Conservation (phyloP, 495 filamentous ascomycete species). For the Mycothermus thermophilus region DNA sequence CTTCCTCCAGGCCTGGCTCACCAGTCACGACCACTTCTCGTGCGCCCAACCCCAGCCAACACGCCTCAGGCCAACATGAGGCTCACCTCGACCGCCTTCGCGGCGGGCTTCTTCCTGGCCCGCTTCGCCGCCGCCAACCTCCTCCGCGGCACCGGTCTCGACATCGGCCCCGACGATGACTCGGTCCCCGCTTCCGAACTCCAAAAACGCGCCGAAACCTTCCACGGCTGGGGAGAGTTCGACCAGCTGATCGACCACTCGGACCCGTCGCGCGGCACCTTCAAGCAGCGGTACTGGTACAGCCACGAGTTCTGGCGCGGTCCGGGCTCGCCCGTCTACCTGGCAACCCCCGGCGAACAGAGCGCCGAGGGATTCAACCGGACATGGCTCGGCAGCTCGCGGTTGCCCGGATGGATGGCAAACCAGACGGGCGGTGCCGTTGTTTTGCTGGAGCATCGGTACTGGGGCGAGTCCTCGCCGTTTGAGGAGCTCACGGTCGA, state of each 20-base stretch:
- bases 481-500: constrained; percentile 39
- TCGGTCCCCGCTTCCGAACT: constrained; percentile 2
- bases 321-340: constrained; percentile 25
- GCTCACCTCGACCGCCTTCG: constrained; percentile 3
- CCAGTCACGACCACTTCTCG: too few relatives aligned
- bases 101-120: constrained; percentile 5
- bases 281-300: constrained; percentile 24
- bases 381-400: constrained; percentile 25
- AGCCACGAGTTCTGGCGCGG: constrained; percentile 19
- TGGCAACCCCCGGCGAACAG: constrained; percentile 44
- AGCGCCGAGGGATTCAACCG: constrained; percentile 33
- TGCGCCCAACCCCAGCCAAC: too few relatives aligned
- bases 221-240: constrained; percentile 18
- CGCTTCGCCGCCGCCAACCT: constrained; percentile 4
- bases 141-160: constrained; percentile 8
- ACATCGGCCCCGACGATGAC: constrained; percentile 16
- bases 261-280: constrained; percentile 19
- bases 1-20: background rate
- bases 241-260: constrained; percentile 24
- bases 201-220: constrained; percentile 16
- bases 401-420: constrained; percentile 37
- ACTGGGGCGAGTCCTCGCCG: constrained; percentile 50
- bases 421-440: constrained; percentile 43
- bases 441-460: constrained; percentile 46
- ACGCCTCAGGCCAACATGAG: too few relatives aligned